These are phyloP conservation scores for Huntiella bhutanensis DNA, from an alignment of 2,329 filamentous ascomycete genomes.

Conservation along the genomic window DNA sequence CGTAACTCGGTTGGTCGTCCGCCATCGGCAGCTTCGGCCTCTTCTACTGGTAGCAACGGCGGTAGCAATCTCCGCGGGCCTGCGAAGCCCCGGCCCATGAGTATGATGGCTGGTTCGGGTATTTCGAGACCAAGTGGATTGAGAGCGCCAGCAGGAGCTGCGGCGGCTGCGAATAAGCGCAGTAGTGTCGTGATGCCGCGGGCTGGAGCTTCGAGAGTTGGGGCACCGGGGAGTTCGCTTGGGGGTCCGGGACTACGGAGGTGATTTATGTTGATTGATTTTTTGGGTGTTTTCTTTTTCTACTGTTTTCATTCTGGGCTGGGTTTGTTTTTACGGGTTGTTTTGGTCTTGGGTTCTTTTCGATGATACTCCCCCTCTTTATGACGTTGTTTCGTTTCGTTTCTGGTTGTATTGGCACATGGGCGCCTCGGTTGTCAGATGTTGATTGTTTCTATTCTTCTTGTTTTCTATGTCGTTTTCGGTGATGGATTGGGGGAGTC, in stretches of 20 bases:
- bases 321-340: background rate
- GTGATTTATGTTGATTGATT: background rate
- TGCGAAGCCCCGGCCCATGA: slow-evolving; percentile 20
- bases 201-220: slow-evolving; percentile 48
- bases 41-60: slow-evolving; percentile 9
- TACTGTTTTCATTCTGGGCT: background rate
- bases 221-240: slow-evolving; percentile 23
- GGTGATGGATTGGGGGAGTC: background rate
- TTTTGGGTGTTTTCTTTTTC: background rate
- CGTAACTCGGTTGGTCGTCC: slow-evolving; percentile 10
- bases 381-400: background rate
- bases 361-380: background rate
- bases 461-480: slow-evolving; percentile 1
- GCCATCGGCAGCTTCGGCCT: slow-evolving; percentile 10
- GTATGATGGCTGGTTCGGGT: slow-evolving; percentile 33
- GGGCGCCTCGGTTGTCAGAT: background rate
- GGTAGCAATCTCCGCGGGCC: slow-evolving; percentile 14
- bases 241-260: slow-evolving; percentile 22
- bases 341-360: background rate
- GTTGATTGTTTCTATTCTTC: background rate
- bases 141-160: slow-evolving; percentile 34
- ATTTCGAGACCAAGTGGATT: slow-evolving; percentile 38
- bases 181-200: slow-evolving; percentile 29
- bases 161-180: slow-evolving; percentile 22
- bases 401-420: background rate